These are phyloP conservation scores for Colletotrichum siamense DNA, from an alignment of 2,329 filamentous ascomycete species.

Conservation along the genomic window DNA sequence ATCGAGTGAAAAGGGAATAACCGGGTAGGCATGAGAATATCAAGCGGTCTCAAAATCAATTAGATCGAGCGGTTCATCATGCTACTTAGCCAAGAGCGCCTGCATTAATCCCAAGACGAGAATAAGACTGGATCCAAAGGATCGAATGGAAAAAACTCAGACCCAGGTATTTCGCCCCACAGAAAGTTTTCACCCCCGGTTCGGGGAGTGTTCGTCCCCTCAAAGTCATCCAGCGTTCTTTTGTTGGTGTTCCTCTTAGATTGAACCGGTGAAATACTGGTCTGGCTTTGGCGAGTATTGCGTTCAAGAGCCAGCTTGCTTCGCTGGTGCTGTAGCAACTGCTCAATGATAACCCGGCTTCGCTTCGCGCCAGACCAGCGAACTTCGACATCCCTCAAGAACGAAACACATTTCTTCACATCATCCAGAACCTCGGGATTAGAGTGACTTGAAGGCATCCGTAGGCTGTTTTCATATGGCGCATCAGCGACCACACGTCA, in stretches of 20 bases:
- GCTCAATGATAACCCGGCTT: constrained; percentile 29
- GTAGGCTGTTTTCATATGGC: neutral
- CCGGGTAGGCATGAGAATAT: fast-evolving
- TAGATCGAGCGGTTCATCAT: neutral
- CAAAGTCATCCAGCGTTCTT: neutral
- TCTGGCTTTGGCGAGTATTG: neutral
- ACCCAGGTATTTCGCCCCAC: neutral
- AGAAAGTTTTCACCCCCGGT: neutral
- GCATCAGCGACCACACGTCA: fast-evolving
- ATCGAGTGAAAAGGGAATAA: neutral
- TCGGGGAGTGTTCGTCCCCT: neutral
- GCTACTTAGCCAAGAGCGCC: neutral
- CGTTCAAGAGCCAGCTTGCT: neutral
- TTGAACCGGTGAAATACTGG: neutral
- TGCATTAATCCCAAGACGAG: neutral
- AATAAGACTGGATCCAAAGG: neutral
- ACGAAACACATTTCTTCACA: constrained; percentile 8
- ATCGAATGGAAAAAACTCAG: constrained; percentile 6
- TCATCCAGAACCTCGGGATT: neutral
- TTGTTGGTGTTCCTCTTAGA: neutral
- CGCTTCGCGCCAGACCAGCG: constrained; percentile 29
- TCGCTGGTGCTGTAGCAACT: constrained; percentile 21
- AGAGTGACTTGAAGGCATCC: neutral
- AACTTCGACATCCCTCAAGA: constrained; percentile 28
- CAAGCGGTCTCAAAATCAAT: neutral